Conservation (phyloP, 2,329 filamentous ascomycete species). For the Orbilia ellipsospora region DNA sequence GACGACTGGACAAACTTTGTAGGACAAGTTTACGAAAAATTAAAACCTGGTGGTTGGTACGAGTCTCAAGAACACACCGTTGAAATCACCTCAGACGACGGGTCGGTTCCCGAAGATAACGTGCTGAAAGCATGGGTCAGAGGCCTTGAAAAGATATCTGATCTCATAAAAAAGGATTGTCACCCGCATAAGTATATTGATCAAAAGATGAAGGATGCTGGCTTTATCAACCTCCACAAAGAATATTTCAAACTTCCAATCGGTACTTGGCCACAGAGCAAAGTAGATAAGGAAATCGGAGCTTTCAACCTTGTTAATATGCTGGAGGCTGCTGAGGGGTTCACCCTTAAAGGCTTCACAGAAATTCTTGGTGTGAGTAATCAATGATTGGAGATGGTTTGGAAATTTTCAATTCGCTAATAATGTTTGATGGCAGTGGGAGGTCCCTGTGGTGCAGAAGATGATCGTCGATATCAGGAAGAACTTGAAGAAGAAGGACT, state of each 20-base stretch:
- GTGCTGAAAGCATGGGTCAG: slow-evolving; percentile 44
- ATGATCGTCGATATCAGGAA: slow-evolving; percentile 44
- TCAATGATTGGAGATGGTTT: slow-evolving; percentile 7
- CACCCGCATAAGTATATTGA: slow-evolving; percentile 58
- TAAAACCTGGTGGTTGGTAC: slow-evolving; percentile 68
- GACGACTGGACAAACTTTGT: slow-evolving; percentile 70
- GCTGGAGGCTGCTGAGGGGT: slow-evolving; percentile 53
- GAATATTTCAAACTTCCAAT: slow-evolving; percentile 59
- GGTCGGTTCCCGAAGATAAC: slow-evolving; percentile 45
- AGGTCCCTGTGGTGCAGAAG: not conserved
- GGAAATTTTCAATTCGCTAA: slow-evolving; percentile 1
- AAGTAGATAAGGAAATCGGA: slow-evolving; percentile 67
- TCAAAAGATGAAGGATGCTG: slow-evolving; percentile 59
- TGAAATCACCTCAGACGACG: slow-evolving; percentile 56
- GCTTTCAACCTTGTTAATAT: slow-evolving; percentile 58
- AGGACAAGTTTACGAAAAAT: slow-evolving; percentile 63
- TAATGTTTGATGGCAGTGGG: too few relatives aligned
- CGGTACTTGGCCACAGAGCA: slow-evolving; percentile 63
- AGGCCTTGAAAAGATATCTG: slow-evolving; percentile 24
- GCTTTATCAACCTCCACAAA: slow-evolving; percentile 60
- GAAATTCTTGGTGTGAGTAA: slow-evolving; percentile 31
- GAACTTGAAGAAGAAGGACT: slow-evolving; percentile 44
- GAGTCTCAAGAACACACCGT: slow-evolving; percentile 58
- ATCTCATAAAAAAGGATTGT: slow-evolving; percentile 32
- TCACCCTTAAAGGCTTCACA: slow-evolving; percentile 27